phyloP scores from a whole-genome alignment of 108 stramenopile genomes.

The Cyclotella kingstonii region DNA sequence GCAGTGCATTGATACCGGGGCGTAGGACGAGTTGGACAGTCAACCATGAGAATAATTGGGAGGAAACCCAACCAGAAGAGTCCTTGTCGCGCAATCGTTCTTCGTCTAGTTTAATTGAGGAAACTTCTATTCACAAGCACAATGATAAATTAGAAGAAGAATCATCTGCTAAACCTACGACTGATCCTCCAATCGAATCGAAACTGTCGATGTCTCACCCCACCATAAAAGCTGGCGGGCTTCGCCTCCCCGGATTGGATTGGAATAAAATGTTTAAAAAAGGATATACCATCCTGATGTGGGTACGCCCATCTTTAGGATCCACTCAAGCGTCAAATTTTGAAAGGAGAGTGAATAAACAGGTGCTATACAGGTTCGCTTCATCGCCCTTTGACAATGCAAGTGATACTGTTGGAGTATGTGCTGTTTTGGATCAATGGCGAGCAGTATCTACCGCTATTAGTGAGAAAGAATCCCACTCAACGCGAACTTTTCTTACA shows the following conservation, averaged over 20 bases:
- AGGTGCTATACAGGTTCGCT: conserved; percentile 68
- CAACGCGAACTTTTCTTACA: conserved; percentile 23
- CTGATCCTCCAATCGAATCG: neutral
- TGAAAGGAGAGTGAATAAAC: conserved; percentile 12
- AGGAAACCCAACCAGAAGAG: too few relatives aligned
- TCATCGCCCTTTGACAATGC: conserved; percentile 43
- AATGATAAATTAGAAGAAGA: neutral
- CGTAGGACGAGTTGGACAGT: too few relatives aligned
- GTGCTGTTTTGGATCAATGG: conserved; percentile 63
- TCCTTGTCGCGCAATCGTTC: too few relatives aligned
- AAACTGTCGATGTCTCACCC: neutral
- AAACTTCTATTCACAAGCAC: neutral
- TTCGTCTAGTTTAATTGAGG: too few relatives aligned
- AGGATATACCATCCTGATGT: conserved; percentile 72
- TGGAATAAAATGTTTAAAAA: conserved; percentile 82
- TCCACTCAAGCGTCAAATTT: neutral
- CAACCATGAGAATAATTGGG: too few relatives aligned
- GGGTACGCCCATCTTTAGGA: conserved; percentile 66
- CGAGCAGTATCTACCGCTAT: conserved; percentile 11
- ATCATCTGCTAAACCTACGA: neutral
- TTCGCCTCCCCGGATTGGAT: conserved; percentile 63
- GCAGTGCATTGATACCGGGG: too few relatives aligned
- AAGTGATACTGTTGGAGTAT: conserved; percentile 41
- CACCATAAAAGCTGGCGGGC: conserved; percentile 34
- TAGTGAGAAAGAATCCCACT: neutral